Evolutionary conservation across 768 basidiomycete species (phyloP), one percentile per base, ranked within the genome.

Genomic region (Sporobolomyces roseus): DNA sequence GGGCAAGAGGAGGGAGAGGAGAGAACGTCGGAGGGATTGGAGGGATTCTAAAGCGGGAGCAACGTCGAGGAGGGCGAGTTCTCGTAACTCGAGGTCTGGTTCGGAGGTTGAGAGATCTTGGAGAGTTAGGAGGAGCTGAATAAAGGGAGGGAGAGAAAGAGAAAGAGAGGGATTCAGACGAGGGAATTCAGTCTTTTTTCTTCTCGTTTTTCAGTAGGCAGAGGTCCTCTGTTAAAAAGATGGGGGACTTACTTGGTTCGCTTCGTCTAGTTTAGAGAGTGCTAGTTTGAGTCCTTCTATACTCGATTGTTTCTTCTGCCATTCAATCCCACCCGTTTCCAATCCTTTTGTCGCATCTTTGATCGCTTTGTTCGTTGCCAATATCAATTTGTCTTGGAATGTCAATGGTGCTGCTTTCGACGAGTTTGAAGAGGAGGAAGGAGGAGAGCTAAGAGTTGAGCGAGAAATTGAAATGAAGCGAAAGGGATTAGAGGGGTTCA

Each of bases 41-140:
- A 69, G 67, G 35, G 65, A n/a, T 6, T 25, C 8, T 16, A 41
- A 3, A 1, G 71, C 71, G 23, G 36, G 51, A 19, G 61, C 61
- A 27, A 76, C 32, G 59, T 76, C 75, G 23, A 55, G 29, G 2
- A 27, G n/a, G 0, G 91, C 91, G 63, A 96, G 81, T 12, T 83
- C 77, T 8, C 87, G 87, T 83, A 97, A 87, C 3, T 83, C 80
- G 2, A 85, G 83, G 74, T 94, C 93, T 0, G 87, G 80, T 74
- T 94, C 93, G 41, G 81, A 25, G 2, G 33, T 13, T 14, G 74
- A 61, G 19, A 76, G 66, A 4, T 72, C 66, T n/a, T 66, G 58
- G 0, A 76, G 53, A 10, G 48, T 61, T 0, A 13, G n/a, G 35
- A 74, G 29, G 58, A 69, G 61, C 67, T 74, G 54, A 41, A 41